Conservation (phyloP, 2,329 filamentous ascomycete species). For the Basipetospora chlamydospora region DNA sequence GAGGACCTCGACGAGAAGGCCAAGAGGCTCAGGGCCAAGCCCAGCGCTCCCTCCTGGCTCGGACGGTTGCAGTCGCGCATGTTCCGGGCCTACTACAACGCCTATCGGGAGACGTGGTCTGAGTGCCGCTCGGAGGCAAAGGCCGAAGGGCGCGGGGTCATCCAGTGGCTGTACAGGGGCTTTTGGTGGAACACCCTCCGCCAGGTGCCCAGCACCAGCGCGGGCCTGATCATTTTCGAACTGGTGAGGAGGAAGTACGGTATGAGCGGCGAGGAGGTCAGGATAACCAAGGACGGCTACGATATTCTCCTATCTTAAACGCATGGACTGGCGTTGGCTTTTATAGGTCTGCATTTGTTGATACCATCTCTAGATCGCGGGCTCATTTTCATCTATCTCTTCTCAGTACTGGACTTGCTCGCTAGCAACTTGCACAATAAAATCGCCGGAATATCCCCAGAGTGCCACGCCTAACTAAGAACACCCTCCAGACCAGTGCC, state of each 20-base stretch:
- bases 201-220: conserved; percentile 64
- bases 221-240: conserved; percentile 67
- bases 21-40: conserved; percentile 22
- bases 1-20: conserved; percentile 55
- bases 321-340: not conserved
- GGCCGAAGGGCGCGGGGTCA: conserved; percentile 38
- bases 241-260: conserved; percentile 60
- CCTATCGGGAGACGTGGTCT: conserved; percentile 53
- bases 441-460: no score
- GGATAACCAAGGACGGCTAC: conserved; percentile 54
- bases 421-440: no score
- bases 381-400: no score
- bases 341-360: not conserved
- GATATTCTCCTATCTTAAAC: conserved; percentile 45
- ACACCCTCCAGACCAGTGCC: not conserved
- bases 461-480: not conserved
- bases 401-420: no score
- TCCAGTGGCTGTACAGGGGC: conserved; percentile 52
- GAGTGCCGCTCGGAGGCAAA: conserved; percentile 45
- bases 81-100: conserved; percentile 52
- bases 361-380: not conserved
- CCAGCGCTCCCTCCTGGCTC: conserved; percentile 11
- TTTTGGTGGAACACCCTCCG: conserved; percentile 60
- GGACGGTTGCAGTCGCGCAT: conserved; percentile 28
- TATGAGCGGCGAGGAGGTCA: conserved; percentile 43